Base-by-base conservation (phyloP, 2,329 filamentous ascomycete species). In the Phialophora macrospora region DNA sequence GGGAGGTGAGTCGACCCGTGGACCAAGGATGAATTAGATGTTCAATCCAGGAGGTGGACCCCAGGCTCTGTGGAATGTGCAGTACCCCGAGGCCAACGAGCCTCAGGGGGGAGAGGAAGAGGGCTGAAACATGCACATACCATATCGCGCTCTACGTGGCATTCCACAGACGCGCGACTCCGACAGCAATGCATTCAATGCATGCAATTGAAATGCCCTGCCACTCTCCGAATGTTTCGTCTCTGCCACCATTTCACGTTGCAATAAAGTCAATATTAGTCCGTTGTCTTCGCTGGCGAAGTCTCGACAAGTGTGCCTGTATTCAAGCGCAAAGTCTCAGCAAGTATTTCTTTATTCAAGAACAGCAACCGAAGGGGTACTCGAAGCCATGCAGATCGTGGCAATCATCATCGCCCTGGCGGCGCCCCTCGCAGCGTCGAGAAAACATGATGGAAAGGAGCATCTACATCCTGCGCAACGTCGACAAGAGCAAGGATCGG, bases 381-480 rank as follows among this genome's bases (percentile, higher is more conserved):
- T 22, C n/a, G 5, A 56, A 60, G 28, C 48, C 48, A 66, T 63
- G 64, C 59, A 55, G 46, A 17, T 44, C 17, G 49, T 67, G 14
- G 54, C 22, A 32, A 24, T 58, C 14, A 49, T 65, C 26, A 14
- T 57, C 34, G 60, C 49, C 62, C 54, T 67, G 38, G 60, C 38
- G 44, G 59, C 34, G 28, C 62, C 59, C 4, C 58, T 56, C 12
- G 14, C 55, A 22, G 26, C 57, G 1, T 22, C 57, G 12, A 62
- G 38, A 48, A 56, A 56, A 54, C 62, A 69, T 32, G 62, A 57
- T 17, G 67, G 67, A 7, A 56, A 55, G 44, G 59, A 52, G 28
- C 64, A 69, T 59, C n/a, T 52, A 6, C 67, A 67, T 60, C 59
- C 62, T 9, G 34, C 24, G n/a, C 58, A 57, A 20, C 67, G 60